Conservation (phyloP, 2,329 filamentous ascomycete species). For the Pseudogymnoascus sp. region DNA sequence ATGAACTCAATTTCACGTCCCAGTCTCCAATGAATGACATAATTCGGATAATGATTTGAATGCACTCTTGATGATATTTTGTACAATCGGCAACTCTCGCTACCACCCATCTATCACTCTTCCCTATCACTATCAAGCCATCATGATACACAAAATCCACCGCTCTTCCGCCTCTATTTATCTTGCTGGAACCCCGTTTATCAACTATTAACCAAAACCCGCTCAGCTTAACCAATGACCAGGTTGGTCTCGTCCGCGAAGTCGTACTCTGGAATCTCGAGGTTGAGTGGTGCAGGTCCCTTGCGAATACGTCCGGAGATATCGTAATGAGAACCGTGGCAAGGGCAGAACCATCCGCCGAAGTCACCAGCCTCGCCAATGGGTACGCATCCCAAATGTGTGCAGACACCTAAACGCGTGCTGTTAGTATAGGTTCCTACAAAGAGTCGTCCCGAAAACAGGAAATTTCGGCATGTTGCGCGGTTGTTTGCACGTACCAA, state of each 20-base stretch:
- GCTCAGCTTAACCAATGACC: conserved; percentile 72
- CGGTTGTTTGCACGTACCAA: conserved; percentile 53
- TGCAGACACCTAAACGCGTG: conserved; percentile 75
- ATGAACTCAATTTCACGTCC: background rate
- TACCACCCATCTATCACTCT: conserved; percentile 10
- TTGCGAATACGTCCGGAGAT: conserved; percentile 97
- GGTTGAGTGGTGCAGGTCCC: conserved; percentile 93
- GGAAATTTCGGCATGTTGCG: background rate
- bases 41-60: background rate
- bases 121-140: conserved; percentile 12
- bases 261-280: conserved; percentile 87
- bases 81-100: conserved; percentile 12
- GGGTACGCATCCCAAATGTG: conserved; percentile 96
- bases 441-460: background rate
- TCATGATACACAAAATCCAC: conserved; percentile 12
- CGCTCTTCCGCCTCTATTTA: conserved; percentile 26
- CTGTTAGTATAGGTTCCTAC: conserved; percentile 21
- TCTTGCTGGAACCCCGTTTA: conserved; percentile 23
- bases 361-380: conserved; percentile 98
- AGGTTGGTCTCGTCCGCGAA: conserved; percentile 87
- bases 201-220: conserved; percentile 10
- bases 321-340: conserved; percentile 99
- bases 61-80: conserved; percentile 13
- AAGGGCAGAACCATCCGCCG: conserved; percentile 99
- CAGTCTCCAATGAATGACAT: background rate